These are phyloP conservation scores for Macadamia integrifolia DNA, from an alignment of 164 flowering plant genomes.

Conservation along the genomic window DNA sequence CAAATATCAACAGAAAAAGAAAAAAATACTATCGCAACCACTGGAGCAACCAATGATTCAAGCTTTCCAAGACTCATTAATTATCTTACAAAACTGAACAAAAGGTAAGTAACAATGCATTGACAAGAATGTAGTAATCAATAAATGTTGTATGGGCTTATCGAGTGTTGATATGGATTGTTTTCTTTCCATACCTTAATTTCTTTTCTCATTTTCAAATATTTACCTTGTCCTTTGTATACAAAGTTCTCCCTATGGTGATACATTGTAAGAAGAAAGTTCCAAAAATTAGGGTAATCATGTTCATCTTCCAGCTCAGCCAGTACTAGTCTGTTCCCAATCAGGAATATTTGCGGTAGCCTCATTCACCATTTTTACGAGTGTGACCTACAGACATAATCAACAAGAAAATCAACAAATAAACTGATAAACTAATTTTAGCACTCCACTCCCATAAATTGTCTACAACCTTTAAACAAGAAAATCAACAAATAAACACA, in stretches of 20 bases:
- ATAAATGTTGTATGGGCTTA: no score
- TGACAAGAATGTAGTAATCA: no score
- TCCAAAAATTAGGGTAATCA: not conserved
- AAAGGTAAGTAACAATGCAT: no score
- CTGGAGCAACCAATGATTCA: no score
- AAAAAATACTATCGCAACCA: no score
- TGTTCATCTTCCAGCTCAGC: not conserved
- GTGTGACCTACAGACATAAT: conserved; percentile 43
- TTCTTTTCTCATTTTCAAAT: not conserved
- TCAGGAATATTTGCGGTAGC: conserved; percentile 63
- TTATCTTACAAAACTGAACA: no score
- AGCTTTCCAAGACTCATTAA: no score
- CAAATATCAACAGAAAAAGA: no score
- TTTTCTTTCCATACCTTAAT: no score
- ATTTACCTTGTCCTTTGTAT: conserved; percentile 3
- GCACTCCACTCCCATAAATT: not conserved
- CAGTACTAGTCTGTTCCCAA: conserved; percentile 40
- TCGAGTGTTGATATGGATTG: no score
- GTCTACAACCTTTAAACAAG: not conserved
- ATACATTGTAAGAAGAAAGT: not conserved
- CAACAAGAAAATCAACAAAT: not conserved
- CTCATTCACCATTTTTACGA: conserved; percentile 63
- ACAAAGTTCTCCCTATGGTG: not conserved
- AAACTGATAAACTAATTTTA: not conserved
- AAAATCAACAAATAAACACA: no score